Evolutionary conservation across 2,329 filamentous ascomycete species (phyloP).

Genomic region (Coniochaeta sp.): DNA sequence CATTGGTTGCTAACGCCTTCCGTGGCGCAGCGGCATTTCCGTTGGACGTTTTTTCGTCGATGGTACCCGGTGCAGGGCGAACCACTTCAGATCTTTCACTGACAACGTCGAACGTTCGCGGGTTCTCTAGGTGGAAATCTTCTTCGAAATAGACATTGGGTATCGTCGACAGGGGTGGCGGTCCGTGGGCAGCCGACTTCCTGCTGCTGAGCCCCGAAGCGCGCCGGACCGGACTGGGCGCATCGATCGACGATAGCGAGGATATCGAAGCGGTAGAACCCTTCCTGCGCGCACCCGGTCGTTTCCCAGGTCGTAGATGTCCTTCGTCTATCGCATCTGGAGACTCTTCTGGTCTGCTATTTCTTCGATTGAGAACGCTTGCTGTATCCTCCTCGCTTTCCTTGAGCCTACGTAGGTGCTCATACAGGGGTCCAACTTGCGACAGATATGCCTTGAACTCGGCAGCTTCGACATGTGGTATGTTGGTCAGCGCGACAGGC

Average conservation of each 20-base stretch:
- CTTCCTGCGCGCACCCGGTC: conserved; percentile 29
- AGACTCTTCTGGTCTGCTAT: conserved; percentile 34
- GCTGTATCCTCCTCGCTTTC: conserved; percentile 62
- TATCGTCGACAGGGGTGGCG: conserved; percentile 85
- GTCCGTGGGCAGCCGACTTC: conserved; percentile 59
- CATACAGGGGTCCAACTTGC: conserved; percentile 81
- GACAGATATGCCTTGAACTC: conserved; percentile 80
- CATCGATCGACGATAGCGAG: conserved; percentile 43
- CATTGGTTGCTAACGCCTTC: conserved; percentile 90
- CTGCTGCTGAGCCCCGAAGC: conserved; percentile 35
- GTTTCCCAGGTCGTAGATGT: conserved; percentile 37
- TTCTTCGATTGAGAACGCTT: conserved; percentile 30
- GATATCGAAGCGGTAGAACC: conserved; percentile 37
- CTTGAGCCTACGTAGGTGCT: conserved; percentile 79
- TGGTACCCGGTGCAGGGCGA: conserved; percentile 49
- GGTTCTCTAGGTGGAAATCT: conserved; percentile 91
- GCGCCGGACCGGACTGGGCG: conserved; percentile 32
- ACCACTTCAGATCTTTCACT: conserved; percentile 96
- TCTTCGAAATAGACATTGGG: conserved; percentile 92
- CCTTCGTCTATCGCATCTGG: conserved; percentile 32
- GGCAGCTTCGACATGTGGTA: conserved; percentile 69
- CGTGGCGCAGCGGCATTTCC: conserved; percentile 55
- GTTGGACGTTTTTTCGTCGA: conserved; percentile 50
- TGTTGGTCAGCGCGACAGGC: conserved; percentile 84
- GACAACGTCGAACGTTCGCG: conserved; percentile 90